These are phyloP conservation scores for Saccharomycopsis sp. DNA, from an alignment of 805 yeast species.

Conservation along the genomic window DNA sequence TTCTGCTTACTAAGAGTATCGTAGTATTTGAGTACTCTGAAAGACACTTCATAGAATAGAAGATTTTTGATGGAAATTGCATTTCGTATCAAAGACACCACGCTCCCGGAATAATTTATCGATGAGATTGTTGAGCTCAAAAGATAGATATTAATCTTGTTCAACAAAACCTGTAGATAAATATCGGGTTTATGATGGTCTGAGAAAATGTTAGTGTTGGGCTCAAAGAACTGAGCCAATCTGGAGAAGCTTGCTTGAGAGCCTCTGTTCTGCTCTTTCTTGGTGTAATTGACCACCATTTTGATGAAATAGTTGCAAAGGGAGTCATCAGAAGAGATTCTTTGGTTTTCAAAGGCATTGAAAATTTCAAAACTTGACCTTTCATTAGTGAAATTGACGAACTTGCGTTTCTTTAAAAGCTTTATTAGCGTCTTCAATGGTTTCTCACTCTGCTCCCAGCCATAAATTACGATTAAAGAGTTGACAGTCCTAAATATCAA, in stretches of 20 bases:
- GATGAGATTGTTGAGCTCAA: slow-evolving; percentile 13
- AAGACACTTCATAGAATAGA: background rate
- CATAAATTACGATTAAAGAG: slow-evolving; percentile 1
- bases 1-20: slow-evolving; percentile 7
- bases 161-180: slow-evolving; percentile 17
- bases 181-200: slow-evolving; percentile 16
- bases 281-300: slow-evolving; percentile 8
- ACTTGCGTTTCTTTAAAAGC: slow-evolving; percentile 18
- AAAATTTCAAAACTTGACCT: slow-evolving; percentile 9
- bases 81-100: slow-evolving; percentile 7
- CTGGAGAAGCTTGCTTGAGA: background rate
- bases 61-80: slow-evolving; percentile 2
- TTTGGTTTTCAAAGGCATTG: slow-evolving; percentile 1
- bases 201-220: slow-evolving; percentile 13
- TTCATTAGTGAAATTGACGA: slow-evolving; percentile 16
- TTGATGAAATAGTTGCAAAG: slow-evolving; percentile 17
- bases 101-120: slow-evolving; percentile 6
- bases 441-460: slow-evolving; percentile 6
- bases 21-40: slow-evolving; percentile 9
- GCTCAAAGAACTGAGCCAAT: slow-evolving; percentile 20
- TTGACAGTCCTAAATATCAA: slow-evolving; percentile 5
- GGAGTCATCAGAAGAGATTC: slow-evolving; percentile 6
- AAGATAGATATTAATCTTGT: slow-evolving; percentile 17
- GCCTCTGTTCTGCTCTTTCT: background rate
- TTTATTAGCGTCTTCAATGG: slow-evolving; percentile 16